Evolutionary conservation across 2,329 filamentous ascomycete genomes (phyloP).

Genomic region (Chaetomium strumarium): DNA sequence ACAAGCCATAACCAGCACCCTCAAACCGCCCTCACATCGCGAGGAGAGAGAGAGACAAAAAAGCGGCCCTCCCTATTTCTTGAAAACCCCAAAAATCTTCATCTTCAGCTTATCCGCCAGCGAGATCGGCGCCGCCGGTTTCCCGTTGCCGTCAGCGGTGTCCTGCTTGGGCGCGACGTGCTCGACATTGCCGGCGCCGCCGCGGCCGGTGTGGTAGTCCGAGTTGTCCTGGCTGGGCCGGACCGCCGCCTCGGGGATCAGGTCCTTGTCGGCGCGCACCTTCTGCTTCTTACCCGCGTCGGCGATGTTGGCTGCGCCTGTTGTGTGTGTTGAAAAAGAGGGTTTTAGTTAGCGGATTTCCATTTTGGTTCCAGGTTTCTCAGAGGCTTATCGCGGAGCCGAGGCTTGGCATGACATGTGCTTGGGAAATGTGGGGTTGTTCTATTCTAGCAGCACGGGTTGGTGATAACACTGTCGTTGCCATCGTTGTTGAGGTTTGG

Average conservation of each 20-base stretch:
- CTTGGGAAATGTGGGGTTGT: not conserved
- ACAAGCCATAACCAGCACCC: not conserved
- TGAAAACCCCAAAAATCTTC: conserved; percentile 42
- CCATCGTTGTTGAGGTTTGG: not conserved
- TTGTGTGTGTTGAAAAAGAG: not conserved
- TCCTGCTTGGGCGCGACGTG: conserved; percentile 31
- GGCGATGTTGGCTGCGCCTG: conserved; percentile 54
- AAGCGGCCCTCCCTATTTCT: conserved; percentile 6
- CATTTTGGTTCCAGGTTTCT: not conserved
- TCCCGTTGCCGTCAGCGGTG: conserved; percentile 27
- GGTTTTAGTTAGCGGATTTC: not conserved
- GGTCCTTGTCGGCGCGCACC: conserved; percentile 44
- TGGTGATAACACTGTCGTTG: not conserved
- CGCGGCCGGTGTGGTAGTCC: conserved; percentile 54
- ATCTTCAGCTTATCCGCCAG: conserved; percentile 53
- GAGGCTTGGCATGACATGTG: not conserved
- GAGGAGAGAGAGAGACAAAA: not conserved
- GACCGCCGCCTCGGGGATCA: conserved; percentile 47
- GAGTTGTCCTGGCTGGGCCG: conserved; percentile 42
- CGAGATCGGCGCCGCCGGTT: conserved; percentile 26
- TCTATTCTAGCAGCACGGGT: not conserved
- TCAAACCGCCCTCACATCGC: not conserved
- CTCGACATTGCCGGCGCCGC: conserved; percentile 52
- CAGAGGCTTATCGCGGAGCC: not conserved
- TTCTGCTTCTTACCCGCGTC: conserved; percentile 38